Conservation (phyloP, 352 stramenopile genomes). For the Phytophthora litchii region DNA sequence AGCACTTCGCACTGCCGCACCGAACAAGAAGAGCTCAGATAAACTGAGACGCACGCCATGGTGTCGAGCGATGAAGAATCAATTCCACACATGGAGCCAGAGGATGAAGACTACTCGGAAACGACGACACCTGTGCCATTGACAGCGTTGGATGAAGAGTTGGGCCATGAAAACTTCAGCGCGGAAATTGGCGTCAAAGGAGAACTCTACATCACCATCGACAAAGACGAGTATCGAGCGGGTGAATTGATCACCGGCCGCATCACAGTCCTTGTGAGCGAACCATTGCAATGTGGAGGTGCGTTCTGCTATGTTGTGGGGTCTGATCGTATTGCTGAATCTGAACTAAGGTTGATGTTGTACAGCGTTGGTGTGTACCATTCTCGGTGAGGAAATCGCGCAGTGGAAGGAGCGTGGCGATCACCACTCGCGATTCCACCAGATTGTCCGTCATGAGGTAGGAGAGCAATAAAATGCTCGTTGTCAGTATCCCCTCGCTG, state of each 20-base stretch:
- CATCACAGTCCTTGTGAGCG: constrained; percentile 62
- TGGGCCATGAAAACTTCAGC: constrained; percentile 37
- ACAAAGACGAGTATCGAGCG: constrained; percentile 62
- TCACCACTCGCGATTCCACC: constrained; percentile 70
- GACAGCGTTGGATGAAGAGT: constrained; percentile 9
- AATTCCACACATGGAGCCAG: constrained; percentile 14
- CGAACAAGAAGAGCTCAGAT: constrained; percentile 13
- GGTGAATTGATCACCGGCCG: constrained; percentile 59
- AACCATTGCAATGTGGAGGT: constrained; percentile 64
- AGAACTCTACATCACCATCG: constrained; percentile 62
- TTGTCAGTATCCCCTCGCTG: constrained; percentile 1
- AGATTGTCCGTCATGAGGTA: constrained; percentile 72
- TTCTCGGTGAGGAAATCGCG: constrained; percentile 68
- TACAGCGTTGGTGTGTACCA: constrained; percentile 58
- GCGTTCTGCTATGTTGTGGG: constrained; percentile 13
- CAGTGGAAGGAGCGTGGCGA: constrained; percentile 68
- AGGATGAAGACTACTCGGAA: constrained; percentile 20
- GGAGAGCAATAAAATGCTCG: background rate
- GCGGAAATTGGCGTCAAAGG: constrained; percentile 72
- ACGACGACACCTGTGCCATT: constrained; percentile 21
- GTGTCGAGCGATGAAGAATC: constrained; percentile 24
- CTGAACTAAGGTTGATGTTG: constrained; percentile 1
- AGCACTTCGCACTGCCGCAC: constrained; percentile 15
- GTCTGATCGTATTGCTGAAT: background rate
- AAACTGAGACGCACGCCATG: background rate